These are phyloP conservation scores for Solanum chiquidenum DNA, from an alignment of 257 asterid species.

Conservation along the genomic window DNA sequence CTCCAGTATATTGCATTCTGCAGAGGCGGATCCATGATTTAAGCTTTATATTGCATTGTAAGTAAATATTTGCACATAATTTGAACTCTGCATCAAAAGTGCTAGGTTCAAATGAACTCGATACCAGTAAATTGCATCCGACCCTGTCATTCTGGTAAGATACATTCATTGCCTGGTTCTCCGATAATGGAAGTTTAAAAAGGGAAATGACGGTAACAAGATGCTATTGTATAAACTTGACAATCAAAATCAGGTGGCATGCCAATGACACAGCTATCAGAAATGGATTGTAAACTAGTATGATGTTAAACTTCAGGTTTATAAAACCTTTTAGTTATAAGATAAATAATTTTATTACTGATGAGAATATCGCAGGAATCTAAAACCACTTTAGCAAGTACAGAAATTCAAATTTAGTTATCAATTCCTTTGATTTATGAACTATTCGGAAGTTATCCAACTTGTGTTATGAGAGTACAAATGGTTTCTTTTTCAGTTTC, in stretches of 20 bases:
- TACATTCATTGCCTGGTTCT: neutral
- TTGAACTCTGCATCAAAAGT: neutral
- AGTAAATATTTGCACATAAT: neutral
- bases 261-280: neutral
- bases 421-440: neutral
- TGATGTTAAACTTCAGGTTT: neutral
- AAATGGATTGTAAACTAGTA: neutral
- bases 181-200: neutral
- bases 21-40: fast-evolving
- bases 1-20: neutral
- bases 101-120: neutral
- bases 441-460: neutral
- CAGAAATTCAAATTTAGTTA: neutral
- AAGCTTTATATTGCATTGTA: neutral
- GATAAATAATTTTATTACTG: neutral
- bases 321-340: neutral
- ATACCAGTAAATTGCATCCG: neutral
- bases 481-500: neutral
- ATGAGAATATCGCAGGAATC: neutral
- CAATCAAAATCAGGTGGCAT: neutral
- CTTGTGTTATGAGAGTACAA: neutral
- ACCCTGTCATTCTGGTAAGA: neutral
- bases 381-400: neutral
- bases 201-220: neutral
- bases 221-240: neutral